Conservation (phyloP, 2,329 filamentous ascomycete genomes). For the Periconia digitata region DNA sequence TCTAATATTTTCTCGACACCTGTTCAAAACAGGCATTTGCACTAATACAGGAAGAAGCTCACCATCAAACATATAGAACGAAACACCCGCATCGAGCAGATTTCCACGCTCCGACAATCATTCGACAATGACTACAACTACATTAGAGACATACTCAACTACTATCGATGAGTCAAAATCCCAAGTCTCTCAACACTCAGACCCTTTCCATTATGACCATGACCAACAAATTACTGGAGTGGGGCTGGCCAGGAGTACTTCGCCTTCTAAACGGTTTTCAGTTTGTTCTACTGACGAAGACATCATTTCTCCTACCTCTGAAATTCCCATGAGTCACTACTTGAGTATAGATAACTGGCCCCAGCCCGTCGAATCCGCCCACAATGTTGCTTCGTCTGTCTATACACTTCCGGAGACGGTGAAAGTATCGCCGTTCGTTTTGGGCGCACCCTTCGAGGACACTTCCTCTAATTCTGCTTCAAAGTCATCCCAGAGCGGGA, state of each 20-base stretch:
- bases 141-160: background rate
- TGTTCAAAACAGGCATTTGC: background rate
- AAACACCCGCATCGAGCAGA: no score
- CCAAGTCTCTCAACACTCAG: background rate
- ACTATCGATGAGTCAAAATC: background rate
- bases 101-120: background rate
- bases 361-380: background rate
- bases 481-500: background rate
- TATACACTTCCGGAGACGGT: background rate
- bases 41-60: conserved; percentile 1
- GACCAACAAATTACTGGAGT: background rate
- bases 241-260: background rate
- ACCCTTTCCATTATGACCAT: background rate
- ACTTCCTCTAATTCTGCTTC: background rate
- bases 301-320: background rate
- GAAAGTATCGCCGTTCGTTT: conserved; percentile 1
- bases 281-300: background rate
- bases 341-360: background rate
- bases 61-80: no score
- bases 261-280: background rate
- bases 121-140: background rate
- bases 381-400: background rate
- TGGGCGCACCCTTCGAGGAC: background rate
- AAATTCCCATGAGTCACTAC: background rate
- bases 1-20: background rate